Conservation (phyloP, 495 filamentous ascomycete genomes). For the Penicillium salamii region DNA sequence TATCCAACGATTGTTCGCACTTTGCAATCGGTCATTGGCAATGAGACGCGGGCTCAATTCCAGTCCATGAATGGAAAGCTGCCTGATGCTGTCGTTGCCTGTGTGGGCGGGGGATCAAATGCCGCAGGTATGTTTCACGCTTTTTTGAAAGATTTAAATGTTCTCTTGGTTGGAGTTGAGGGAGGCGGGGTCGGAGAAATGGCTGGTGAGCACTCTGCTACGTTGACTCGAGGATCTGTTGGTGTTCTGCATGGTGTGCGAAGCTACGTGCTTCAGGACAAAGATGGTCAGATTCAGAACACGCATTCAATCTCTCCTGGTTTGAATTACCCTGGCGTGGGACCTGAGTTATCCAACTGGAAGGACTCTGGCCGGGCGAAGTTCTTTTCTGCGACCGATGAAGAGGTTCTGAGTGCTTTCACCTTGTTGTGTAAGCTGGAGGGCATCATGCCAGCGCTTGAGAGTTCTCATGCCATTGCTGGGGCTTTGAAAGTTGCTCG, state of each 20-base stretch:
- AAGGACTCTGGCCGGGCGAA: conserved; percentile 83
- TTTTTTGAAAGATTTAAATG: conserved; percentile 78
- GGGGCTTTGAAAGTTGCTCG: conserved; percentile 87
- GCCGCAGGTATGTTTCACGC: conserved; percentile 96
- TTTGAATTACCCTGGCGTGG: conserved; percentile 95
- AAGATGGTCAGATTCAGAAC: conserved; percentile 86
- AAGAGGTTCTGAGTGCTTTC: conserved; percentile 83
- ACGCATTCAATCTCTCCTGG: conserved; percentile 96
- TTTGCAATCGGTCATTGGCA: conserved; percentile 92
- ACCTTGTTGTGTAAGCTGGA: conserved; percentile 76
- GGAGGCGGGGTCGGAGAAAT: conserved; percentile 95
- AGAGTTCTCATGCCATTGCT: conserved; percentile 88
- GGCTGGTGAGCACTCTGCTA: conserved; percentile 79
- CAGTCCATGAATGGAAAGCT: conserved; percentile 74
- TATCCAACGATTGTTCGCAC: conserved; percentile 96
- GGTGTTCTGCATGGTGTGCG: conserved; percentile 94
- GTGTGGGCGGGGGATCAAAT: conserved; percentile 90
- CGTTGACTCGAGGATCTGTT: conserved; percentile 79
- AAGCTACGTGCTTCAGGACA: conserved; percentile 90
- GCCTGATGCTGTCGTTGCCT: conserved; percentile 93
- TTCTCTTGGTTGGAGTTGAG: conserved; percentile 90
- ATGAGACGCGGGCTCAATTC: conserved; percentile 90
- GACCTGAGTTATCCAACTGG: conserved; percentile 90
- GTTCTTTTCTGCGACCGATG: conserved; percentile 89
- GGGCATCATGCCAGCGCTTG: conserved; percentile 94